Conservation (phyloP, 1,139 yeast genomes). For the Hanseniaspora gamundiae region DNA sequence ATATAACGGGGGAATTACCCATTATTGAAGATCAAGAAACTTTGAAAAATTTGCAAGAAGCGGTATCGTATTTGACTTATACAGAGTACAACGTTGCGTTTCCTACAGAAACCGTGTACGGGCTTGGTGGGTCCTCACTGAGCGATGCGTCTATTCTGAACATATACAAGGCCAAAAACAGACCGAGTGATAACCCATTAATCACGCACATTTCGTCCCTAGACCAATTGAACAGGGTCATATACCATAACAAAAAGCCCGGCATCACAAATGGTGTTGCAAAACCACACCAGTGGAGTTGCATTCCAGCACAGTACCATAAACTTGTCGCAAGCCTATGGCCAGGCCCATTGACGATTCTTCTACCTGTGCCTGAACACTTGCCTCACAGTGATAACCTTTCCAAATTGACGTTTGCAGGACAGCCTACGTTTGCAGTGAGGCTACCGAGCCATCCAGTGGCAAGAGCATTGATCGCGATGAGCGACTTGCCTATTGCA, state of each 20-base stretch:
- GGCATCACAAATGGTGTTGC: no score
- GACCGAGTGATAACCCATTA: slow-evolving; percentile 92
- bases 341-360: slow-evolving; percentile 93
- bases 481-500: slow-evolving; percentile 84
- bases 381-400: slow-evolving; percentile 15
- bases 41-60: slow-evolving; percentile 36
- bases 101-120: slow-evolving; percentile 96
- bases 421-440: slow-evolving; percentile 82
- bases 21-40: slow-evolving; percentile 42
- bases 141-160: slow-evolving; percentile 59
- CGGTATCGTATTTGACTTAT: slow-evolving; percentile 42
- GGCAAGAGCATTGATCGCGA: slow-evolving; percentile 79
- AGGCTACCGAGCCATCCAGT: slow-evolving; percentile 79
- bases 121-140: slow-evolving; percentile 81
- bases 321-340: slow-evolving; percentile 58
- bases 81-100: slow-evolving; percentile 67
- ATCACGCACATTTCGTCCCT: slow-evolving; percentile 79
- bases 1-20: slow-evolving; percentile 28
- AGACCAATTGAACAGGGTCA: slow-evolving; percentile 51
- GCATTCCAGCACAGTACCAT: slow-evolving; percentile 55
- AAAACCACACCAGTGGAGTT: slow-evolving; percentile 14
- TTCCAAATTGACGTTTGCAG: slow-evolving; percentile 70
- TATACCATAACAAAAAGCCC: slow-evolving; percentile 19
- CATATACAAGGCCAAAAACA: slow-evolving; percentile 76
- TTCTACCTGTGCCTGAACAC: slow-evolving; percentile 49